Evolutionary conservation across 139 green algal genomes (phyloP).

Genomic region (Marvania coccoides): DNA sequence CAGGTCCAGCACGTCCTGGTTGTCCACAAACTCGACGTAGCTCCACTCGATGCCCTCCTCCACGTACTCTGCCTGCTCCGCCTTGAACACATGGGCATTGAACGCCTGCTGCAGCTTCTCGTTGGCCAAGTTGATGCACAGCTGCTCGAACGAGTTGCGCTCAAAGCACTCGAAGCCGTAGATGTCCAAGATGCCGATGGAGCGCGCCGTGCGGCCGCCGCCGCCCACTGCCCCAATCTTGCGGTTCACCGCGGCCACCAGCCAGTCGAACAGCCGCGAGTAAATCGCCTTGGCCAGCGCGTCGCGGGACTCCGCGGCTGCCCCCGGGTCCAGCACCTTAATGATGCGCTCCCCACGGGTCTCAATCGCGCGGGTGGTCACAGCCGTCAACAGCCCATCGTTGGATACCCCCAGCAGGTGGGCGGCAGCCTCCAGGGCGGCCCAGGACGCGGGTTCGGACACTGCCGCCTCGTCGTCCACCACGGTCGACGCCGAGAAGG

Average conservation of each 20-base stretch:
- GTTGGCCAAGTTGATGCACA: slow-evolving; percentile 99
- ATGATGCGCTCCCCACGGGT: slow-evolving; percentile 61
- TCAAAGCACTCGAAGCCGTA: slow-evolving; percentile 91
- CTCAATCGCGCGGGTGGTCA: slow-evolving; percentile 55
- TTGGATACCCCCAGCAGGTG: slow-evolving; percentile 46
- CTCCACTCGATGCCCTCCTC: slow-evolving; percentile 93
- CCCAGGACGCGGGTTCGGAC: background rate
- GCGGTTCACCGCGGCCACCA: slow-evolving; percentile 71
- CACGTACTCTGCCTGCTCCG: slow-evolving; percentile 82
- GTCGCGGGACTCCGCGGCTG: slow-evolving; percentile 62
- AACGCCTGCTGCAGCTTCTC: slow-evolving; percentile 98
- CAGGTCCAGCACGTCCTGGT: slow-evolving; percentile 92
- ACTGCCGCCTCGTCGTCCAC: slow-evolving; percentile 30
- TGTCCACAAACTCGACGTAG: slow-evolving; percentile 97
- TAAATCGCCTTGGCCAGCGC: slow-evolving; percentile 85
- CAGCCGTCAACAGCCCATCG: slow-evolving; percentile 38
- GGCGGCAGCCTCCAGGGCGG: slow-evolving; percentile 29
- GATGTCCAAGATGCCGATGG: slow-evolving; percentile 86
- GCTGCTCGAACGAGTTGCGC: slow-evolving; percentile 88
- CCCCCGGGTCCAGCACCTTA: slow-evolving; percentile 51
- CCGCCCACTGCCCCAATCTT: slow-evolving; percentile 43
- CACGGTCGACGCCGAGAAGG: slow-evolving; percentile 43
- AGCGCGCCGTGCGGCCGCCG: background rate
- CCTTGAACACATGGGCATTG: slow-evolving; percentile 85
- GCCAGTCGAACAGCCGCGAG: slow-evolving; percentile 73